Evolutionary conservation across 225 moss, liverwort and hornwort species (phyloP), one percentile per base, ranked within the genome.

Genomic region (Sphagnum contortum): DNA sequence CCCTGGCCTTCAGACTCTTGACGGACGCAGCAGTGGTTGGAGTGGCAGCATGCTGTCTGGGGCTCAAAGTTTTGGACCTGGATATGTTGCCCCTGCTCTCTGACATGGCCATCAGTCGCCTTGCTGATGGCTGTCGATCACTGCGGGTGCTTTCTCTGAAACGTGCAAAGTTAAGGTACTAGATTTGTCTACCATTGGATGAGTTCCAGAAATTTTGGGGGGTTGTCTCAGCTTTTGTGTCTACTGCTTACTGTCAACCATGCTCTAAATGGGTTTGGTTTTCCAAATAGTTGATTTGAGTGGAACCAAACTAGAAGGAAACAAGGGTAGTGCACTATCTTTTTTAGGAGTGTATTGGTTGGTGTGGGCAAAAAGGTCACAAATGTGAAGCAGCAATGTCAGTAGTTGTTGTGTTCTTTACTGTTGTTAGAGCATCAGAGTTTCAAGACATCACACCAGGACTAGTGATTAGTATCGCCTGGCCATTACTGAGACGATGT

Each of bases 91-190:
- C 82, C 1, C 48, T 55, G 45, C 80, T 83, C 6, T 73, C 87
- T 57, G 87, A 87, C 65, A 60, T 29, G 8, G 68, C 75, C 9
- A 69, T 83, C 48, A 71, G 61, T 47, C 45, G 49, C 10, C 12
- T 87, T 56, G 77, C 82, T 44, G 71, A 80, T 45, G 73, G 69
- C 5, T 80, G 82, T 63, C 69, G 73, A 59, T 64, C 44, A 4
- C 55, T 87, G 45, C 70, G 61, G 64, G 65, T 57, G 12, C 57
- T 87, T 0, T 65, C 65, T 5, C 63, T 87, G 48, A 78, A 73
- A 64, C 73, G 83, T 9, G 73, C 79, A 12, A 83, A 87, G 57
- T 80, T 87, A 66, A 77, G 75, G 75, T 76, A 47, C 5, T 12
- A 14, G 7, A 61, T 55, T 6, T 7, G 11, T 55, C 8, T 11